A percentile compares a stretch with the other conserved stretches of the same genome.
Conservation (phyloP, 371 early-diverging fungal species). For the Lichtheimia ornata region DNA sequence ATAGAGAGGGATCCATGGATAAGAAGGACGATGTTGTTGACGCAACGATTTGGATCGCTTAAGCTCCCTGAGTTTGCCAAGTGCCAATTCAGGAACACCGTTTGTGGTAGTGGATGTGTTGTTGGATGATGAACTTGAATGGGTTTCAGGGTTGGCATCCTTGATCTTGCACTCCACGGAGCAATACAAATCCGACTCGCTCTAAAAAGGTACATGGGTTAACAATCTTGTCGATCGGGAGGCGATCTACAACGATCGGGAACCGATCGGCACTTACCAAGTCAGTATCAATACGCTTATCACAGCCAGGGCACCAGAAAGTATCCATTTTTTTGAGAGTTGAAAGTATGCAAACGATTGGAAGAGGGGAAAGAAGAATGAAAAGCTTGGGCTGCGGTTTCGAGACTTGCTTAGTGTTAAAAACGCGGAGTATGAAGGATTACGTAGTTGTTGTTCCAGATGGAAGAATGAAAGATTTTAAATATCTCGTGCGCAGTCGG, state of each 20-base stretch:
- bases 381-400: too few relatives aligned
- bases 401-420: too few relatives aligned
- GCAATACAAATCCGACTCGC: conserved; percentile 27
- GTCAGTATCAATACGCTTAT: conserved; percentile 27
- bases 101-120: conserved; percentile 1
- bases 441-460: too few relatives aligned
- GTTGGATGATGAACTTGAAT: neutral
- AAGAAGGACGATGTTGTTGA: conserved; percentile 19
- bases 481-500: too few relatives aligned
- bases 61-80: neutral
- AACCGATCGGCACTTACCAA: conserved; percentile 13
- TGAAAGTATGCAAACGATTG: neutral
- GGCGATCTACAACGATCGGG: neutral
- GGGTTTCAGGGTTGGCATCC: conserved; percentile 12
- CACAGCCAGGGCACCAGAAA: conserved; percentile 34
- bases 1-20: conserved; percentile 30
- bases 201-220: conserved; percentile 6
- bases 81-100: conserved; percentile 1
- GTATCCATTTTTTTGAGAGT: conserved; percentile 20
- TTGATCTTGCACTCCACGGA: conserved; percentile 22
- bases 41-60: conserved; percentile 12
- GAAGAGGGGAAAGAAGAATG: conserved; percentile 1
- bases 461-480: too few relatives aligned
- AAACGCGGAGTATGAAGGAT: too few relatives aligned
- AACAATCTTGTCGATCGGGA: neutral